Percentiles rank a stretch among this genome's conserved stretches.
phyloP scores from a whole-genome alignment of 1,284 basidiomycete species.

The Psilocybe mexicana region DNA sequence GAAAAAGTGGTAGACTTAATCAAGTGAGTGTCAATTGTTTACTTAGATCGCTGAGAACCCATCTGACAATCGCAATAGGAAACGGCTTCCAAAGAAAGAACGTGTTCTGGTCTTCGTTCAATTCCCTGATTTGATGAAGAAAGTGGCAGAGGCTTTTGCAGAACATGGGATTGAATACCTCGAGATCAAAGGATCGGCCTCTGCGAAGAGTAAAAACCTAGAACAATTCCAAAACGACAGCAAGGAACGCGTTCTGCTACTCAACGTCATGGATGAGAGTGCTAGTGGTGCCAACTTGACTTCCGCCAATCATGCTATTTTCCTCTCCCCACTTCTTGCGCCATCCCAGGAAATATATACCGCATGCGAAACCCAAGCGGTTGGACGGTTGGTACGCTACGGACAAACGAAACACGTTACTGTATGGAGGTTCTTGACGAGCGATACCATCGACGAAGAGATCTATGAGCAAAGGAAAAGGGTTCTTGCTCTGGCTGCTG shows the following conservation, averaged over 20 bases:
- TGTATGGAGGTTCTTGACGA: slow-evolving; percentile 80
- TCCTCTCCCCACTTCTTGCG: slow-evolving; percentile 87
- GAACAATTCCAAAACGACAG: slow-evolving; percentile 83
- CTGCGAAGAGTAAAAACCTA: slow-evolving; percentile 76
- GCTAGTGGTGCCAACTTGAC: slow-evolving; percentile 94
- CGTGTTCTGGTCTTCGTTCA: slow-evolving; percentile 92
- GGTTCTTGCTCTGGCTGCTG: slow-evolving; percentile 21
- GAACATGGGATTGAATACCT: slow-evolving; percentile 76
- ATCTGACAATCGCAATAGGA: slow-evolving; percentile 41
- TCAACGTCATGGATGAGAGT: slow-evolving; percentile 93
- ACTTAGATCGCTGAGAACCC: not conserved
- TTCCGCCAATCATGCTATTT: slow-evolving; percentile 92
- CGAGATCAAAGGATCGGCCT: slow-evolving; percentile 81
- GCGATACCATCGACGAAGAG: slow-evolving; percentile 84
- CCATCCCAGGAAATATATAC: slow-evolving; percentile 79
- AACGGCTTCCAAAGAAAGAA: slow-evolving; percentile 71
- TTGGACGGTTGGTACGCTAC: slow-evolving; percentile 85
- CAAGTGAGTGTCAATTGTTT: slow-evolving; percentile 49
- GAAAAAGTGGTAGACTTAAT: slow-evolving; percentile 84
- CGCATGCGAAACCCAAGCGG: slow-evolving; percentile 87
- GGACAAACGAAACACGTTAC: slow-evolving; percentile 82
- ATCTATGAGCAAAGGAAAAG: slow-evolving; percentile 56
- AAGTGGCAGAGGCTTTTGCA: slow-evolving; percentile 81
- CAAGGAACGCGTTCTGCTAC: slow-evolving; percentile 77
- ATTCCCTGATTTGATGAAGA: slow-evolving; percentile 90